Evolutionary conservation across 768 basidiomycete species (phyloP).

Genomic region (Infundibulicybe gibba): DNA sequence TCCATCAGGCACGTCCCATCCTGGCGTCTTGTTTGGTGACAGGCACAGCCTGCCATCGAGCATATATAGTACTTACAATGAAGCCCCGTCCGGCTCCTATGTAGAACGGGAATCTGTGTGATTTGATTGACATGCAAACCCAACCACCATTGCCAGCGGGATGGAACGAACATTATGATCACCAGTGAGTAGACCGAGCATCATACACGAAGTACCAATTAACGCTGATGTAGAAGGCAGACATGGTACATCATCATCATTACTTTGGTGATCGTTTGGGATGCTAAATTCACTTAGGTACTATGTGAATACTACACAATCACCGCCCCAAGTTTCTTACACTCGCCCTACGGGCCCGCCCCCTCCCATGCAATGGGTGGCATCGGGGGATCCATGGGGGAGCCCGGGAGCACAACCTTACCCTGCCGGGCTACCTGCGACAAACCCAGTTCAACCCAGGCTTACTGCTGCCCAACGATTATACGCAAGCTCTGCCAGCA

Average conservation of each 20-base stretch:
- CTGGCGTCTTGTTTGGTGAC: slow-evolving; percentile 3
- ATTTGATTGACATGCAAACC: slow-evolving; percentile 2
- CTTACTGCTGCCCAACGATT: slow-evolving; percentile 36
- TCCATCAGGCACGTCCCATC: not conserved
- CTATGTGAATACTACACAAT: slow-evolving; percentile 26
- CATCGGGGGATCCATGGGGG: slow-evolving; percentile 8
- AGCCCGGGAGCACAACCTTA: not conserved
- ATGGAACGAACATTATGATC: slow-evolving; percentile 30
- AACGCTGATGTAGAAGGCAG: slow-evolving; percentile 9
- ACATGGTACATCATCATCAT: slow-evolving; percentile 13
- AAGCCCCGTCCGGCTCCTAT: too few relatives aligned
- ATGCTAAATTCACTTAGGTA: slow-evolving; percentile 17
- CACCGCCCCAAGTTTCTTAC: slow-evolving; percentile 29
- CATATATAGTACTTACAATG: slow-evolving; percentile 1
- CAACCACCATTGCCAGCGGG: slow-evolving; percentile 25
- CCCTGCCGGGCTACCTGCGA: not conserved
- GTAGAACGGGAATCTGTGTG: too few relatives aligned
- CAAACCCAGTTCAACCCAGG: slow-evolving; percentile 7
- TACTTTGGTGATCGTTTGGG: not conserved
- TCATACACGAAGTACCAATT: not conserved
- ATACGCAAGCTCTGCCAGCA: slow-evolving; percentile 35
- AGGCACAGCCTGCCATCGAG: slow-evolving; percentile 8
- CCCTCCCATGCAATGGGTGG: slow-evolving; percentile 7
- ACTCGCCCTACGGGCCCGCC: slow-evolving; percentile 24
- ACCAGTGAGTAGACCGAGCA: slow-evolving; percentile 15